phyloP scores from a whole-genome alignment of 331 rosid genomes.

The Ulmus americana region DNA sequence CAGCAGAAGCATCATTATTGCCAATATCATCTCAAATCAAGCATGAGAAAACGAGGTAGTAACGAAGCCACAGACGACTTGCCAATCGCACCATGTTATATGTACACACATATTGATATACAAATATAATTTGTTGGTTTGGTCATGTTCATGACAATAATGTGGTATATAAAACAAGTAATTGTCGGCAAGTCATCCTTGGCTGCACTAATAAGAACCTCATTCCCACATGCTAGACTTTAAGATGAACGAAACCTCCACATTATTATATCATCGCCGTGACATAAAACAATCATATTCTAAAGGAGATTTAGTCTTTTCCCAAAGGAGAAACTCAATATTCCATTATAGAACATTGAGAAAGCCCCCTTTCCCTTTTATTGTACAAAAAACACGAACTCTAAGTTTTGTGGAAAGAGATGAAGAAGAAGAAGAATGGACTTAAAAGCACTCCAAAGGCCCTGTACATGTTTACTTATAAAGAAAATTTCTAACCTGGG shows the following conservation, averaged over 20 bases:
- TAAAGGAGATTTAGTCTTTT: conserved; percentile 10
- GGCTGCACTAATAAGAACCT: conserved; percentile 72
- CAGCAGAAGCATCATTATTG: not conserved
- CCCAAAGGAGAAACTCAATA: conserved; percentile 45
- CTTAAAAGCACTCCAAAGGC: conserved; percentile 8
- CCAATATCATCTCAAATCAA: conserved; percentile 45
- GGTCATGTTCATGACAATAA: not conserved
- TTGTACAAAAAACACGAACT: not conserved
- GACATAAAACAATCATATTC: conserved; percentile 30
- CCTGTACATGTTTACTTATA: conserved; percentile 6
- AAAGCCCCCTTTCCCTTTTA: not conserved
- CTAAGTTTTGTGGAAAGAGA: conserved; percentile 22
- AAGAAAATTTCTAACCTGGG: conserved; percentile 13
- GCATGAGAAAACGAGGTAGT: conserved; percentile 69
- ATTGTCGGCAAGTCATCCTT: conserved; percentile 98
- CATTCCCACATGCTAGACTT: conserved; percentile 83
- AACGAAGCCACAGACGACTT: conserved; percentile 77
- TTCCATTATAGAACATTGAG: conserved; percentile 28
- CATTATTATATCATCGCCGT: not conserved
- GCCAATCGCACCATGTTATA: conserved; percentile 36
- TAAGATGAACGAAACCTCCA: conserved; percentile 30
- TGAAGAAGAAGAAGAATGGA: conserved; percentile 47
- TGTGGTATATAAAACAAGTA: not conserved
- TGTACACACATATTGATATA: not conserved
- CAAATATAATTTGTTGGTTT: too few species aligned